A percentile compares a stretch with the other conserved stretches of the same genome.
Evolutionary conservation across 2,329 filamentous ascomycete genomes (phyloP).

Genomic region (Talaromyces piceae): DNA sequence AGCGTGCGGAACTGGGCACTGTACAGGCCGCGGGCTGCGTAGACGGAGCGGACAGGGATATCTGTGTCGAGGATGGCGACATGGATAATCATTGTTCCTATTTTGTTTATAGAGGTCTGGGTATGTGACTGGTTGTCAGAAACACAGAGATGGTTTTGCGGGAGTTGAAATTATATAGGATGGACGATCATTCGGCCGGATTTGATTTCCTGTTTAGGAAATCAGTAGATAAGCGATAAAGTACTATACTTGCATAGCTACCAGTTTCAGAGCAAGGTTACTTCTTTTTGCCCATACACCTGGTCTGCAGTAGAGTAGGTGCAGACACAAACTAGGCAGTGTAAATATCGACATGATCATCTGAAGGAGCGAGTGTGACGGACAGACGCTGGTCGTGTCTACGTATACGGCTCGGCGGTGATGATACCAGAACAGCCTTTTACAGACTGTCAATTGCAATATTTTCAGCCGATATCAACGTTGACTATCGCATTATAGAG

Average conservation of each 20-base stretch:
- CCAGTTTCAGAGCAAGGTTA: too few relatives aligned
- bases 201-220: constrained; percentile 9
- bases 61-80: constrained; percentile 31
- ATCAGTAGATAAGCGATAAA: not conserved
- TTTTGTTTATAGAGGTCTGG: not conserved
- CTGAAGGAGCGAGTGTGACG: too few relatives aligned
- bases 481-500: too few relatives aligned
- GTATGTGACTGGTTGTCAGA: not conserved
- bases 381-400: too few relatives aligned
- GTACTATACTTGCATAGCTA: not conserved
- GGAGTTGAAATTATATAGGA: not conserved
- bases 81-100: constrained; percentile 19
- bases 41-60: constrained; percentile 26
- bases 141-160: not conserved
- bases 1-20: constrained; percentile 29
- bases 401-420: too few relatives aligned
- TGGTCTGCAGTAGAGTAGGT: too few relatives aligned
- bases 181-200: constrained; percentile 1
- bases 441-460: too few relatives aligned
- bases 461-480: too few relatives aligned
- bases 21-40: constrained; percentile 26
- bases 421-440: too few relatives aligned
- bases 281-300: too few relatives aligned
- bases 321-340: too few relatives aligned
- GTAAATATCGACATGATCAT: too few relatives aligned